These are phyloP conservation scores for Phaeotremella skinneri DNA, from an alignment of 768 basidiomycete genomes.

Conservation along the genomic window DNA sequence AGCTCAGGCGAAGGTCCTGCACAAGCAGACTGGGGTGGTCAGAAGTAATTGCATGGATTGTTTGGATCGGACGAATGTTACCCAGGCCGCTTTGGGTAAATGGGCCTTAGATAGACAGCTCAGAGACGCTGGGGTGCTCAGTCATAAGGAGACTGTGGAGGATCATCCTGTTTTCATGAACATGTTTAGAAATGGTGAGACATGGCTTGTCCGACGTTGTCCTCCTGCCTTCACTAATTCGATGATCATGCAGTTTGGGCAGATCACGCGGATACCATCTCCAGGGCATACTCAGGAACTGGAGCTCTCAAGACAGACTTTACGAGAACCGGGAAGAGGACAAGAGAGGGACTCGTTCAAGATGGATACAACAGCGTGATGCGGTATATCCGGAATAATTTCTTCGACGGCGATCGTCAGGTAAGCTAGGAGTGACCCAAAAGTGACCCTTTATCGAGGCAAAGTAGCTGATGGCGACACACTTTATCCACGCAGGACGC, in stretches of 20 bases:
- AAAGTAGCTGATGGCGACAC: conserved; percentile 1
- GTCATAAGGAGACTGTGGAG: conserved; percentile 70
- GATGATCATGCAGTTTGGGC: conserved; percentile 74
- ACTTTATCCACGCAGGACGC: conserved; percentile 64
- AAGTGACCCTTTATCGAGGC: not conserved
- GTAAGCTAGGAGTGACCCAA: conserved; percentile 50
- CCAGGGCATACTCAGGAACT: conserved; percentile 88
- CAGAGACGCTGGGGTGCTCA: conserved; percentile 67
- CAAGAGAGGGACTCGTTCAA: conserved; percentile 71
- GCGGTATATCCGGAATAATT: conserved; percentile 93
- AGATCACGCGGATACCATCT: conserved; percentile 88
- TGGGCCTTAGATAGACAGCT: conserved; percentile 79
- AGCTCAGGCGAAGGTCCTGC: conserved; percentile 58
- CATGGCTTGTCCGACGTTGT: not conserved
- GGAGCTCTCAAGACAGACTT: conserved; percentile 96
- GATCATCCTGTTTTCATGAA: conserved; percentile 74
- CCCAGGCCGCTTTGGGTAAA: conserved; percentile 85
- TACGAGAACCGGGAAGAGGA: conserved; percentile 87
- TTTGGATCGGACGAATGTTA: conserved; percentile 93
- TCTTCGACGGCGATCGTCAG: conserved; percentile 90
- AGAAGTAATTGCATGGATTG: conserved; percentile 97
- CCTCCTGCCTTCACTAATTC: conserved; percentile 8
- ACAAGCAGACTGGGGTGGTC: conserved; percentile 70
- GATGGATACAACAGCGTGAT: conserved; percentile 80
- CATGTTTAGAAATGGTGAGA: conserved; percentile 83